phyloP scores from a whole-genome alignment of 2,329 filamentous ascomycete species.

The Trichophyton equinum region DNA sequence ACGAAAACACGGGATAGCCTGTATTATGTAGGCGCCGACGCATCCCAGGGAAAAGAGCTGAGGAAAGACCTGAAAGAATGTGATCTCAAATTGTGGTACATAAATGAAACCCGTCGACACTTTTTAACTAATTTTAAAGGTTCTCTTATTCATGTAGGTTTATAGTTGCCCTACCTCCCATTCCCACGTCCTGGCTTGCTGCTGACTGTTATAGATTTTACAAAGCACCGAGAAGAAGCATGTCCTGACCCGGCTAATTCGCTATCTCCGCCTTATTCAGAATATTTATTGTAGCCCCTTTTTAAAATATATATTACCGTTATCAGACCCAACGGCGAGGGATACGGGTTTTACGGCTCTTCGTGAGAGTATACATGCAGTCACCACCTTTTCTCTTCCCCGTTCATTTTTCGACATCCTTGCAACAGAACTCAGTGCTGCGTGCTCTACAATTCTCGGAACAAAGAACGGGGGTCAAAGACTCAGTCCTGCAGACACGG shows the following conservation, averaged over 20 bases:
- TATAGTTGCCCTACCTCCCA: neutral
- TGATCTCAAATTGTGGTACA: conserved; percentile 32
- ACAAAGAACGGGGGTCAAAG: conserved; percentile 19
- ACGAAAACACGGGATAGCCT: conserved; percentile 24
- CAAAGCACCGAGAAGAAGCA: neutral
- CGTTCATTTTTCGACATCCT: conserved; percentile 33
- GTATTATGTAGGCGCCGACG: conserved; percentile 20
- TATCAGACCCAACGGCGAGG: conserved; percentile 18
- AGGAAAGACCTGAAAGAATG: conserved; percentile 15
- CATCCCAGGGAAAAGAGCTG: conserved; percentile 13
- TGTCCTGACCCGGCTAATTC: conserved; percentile 18
- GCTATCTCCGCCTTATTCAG: conserved; percentile 26
- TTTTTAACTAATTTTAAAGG: conserved; percentile 29
- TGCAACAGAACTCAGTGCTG: conserved; percentile 33
- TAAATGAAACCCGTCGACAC: conserved; percentile 32
- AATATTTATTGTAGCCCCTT: conserved; percentile 28
- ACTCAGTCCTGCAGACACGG: neutral
- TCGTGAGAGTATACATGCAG: conserved; percentile 33
- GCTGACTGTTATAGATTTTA: neutral
- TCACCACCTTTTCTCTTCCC: conserved; percentile 37
- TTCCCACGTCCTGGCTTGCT: neutral
- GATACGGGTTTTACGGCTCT: conserved; percentile 26
- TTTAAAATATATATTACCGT: conserved; percentile 23
- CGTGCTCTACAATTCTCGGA: conserved; percentile 32
- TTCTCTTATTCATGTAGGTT: conserved; percentile 24